Conservation (phyloP, 805 yeast genomes). For the Myxozyma kluyveri region DNA sequence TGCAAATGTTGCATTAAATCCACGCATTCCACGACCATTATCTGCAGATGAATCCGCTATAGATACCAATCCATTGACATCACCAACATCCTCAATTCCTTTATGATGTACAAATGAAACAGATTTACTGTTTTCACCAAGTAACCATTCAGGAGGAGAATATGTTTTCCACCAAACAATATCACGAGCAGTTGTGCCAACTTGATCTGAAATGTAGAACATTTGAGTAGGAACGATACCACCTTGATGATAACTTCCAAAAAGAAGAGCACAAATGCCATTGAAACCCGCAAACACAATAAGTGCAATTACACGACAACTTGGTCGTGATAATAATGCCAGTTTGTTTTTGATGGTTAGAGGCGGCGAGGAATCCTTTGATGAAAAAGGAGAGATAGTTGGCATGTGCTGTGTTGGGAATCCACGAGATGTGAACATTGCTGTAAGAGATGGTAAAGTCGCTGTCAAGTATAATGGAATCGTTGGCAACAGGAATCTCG, state of each 20-base stretch:
- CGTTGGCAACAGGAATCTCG: conserved; percentile 78
- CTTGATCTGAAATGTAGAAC: conserved; percentile 29
- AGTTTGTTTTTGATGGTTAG: not conserved
- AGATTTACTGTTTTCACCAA: conserved; percentile 38
- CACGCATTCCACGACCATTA: not conserved
- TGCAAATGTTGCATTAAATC: not conserved
- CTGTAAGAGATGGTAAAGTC: conserved; percentile 21
- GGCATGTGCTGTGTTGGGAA: too few species aligned
- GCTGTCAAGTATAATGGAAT: conserved; percentile 57
- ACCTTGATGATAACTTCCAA: conserved; percentile 87
- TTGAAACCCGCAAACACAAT: conserved; percentile 65
- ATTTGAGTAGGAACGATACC: conserved; percentile 73
- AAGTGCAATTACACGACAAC: conserved; percentile 29
- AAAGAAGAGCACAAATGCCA: conserved; percentile 52
- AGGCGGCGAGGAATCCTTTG: not conserved
- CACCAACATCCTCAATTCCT: conserved; percentile 16
- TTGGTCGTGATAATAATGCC: not conserved
- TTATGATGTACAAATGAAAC: conserved; percentile 32
- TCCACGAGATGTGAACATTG: conserved; percentile 5
- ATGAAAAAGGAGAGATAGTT: not conserved
- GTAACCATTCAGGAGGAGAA: conserved; percentile 87
- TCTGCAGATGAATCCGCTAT: not conserved
- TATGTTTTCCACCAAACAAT: conserved; percentile 92
- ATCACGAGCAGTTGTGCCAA: conserved; percentile 34
- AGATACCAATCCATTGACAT: conserved; percentile 12